Evolutionary conservation across 805 yeast genomes (phyloP).

Genomic region (Hanseniaspora pseudoguilliermondii): DNA sequence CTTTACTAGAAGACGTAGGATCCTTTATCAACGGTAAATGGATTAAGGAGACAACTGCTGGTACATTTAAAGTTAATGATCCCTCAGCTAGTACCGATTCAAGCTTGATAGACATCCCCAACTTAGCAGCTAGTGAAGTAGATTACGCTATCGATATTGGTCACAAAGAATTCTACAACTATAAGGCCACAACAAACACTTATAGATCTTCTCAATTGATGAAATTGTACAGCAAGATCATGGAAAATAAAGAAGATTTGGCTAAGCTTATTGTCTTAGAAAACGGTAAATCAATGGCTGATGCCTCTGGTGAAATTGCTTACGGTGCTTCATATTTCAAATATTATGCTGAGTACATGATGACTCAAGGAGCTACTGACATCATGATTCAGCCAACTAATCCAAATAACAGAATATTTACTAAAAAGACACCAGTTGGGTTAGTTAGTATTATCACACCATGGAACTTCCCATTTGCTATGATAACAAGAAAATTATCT

Average conservation of each 20-base stretch:
- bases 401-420: slow-evolving; percentile 38
- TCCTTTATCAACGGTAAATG: slow-evolving; percentile 9
- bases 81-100: slow-evolving; percentile 50
- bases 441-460: slow-evolving; percentile 53
- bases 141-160: slow-evolving; percentile 44
- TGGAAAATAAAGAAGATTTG: slow-evolving; percentile 44
- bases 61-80: slow-evolving; percentile 49
- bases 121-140: slow-evolving; percentile 46
- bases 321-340: slow-evolving; percentile 66
- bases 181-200: slow-evolving; percentile 36
- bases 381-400: slow-evolving; percentile 37
- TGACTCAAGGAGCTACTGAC: slow-evolving; percentile 24
- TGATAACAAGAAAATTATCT: slow-evolving; percentile 53
- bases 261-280: slow-evolving; percentile 47
- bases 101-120: slow-evolving; percentile 46
- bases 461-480: slow-evolving; percentile 57
- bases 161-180: slow-evolving; percentile 33
- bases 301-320: slow-evolving; percentile 43
- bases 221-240: slow-evolving; percentile 38
- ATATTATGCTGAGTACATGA: slow-evolving; percentile 69
- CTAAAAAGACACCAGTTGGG: slow-evolving; percentile 50
- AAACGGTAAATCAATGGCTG: slow-evolving; percentile 46
- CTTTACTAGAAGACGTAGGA: slow-evolving; percentile 3
- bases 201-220: slow-evolving; percentile 41
- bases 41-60: neutral